Evolutionary conservation across 768 basidiomycete genomes (phyloP), one percentile per base, ranked within the genome.

Genomic region (Phylloporus arenicola): DNA sequence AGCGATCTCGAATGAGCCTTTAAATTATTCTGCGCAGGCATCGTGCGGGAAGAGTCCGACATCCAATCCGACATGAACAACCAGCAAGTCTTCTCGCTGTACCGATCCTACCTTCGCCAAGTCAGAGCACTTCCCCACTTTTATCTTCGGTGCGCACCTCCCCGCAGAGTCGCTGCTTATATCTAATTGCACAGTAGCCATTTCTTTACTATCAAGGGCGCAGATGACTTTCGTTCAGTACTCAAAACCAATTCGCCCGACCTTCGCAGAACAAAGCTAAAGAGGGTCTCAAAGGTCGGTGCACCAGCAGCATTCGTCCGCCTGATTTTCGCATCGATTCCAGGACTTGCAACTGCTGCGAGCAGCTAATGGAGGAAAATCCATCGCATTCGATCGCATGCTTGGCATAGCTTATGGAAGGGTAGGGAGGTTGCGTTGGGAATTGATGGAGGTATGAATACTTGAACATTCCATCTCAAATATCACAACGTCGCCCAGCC

Each of bases 391-490:
- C 57, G 69, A 71, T 25, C 74, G 76, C 55, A 59, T 89, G 25
- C 70, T 92, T 16, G 78, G 83, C 55, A 58, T 82, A 25, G 88
- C 88, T 24, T 92, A 89, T 65, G 88, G 88, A 27, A 75, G 88
- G 51, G 80, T 79, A 56, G 88, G 88, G 20, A 84, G 77, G 60
- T 65, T 92, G 14, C 80, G 74, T 58, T 77, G 79, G 69, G 85
- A 89, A 57, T 64, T 90, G 38, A 69, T 89, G 65, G 64, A 83
- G 71, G 88, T 88, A 54, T 40, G 37, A 33, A 35, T 22, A 19
- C 49, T 45, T n/a, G 16, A 24, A 40, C 43, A 8, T 30, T 1
- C 43, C 44, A 33, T 14, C 13, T 19, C 41, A 47, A 51, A 22
- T 47, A 49, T 57, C 43, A 58, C 45, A 12, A 43, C 38, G 33